Evolutionary conservation across 768 basidiomycete genomes (phyloP).

Genomic region (Boletus subcaerulescens): DNA sequence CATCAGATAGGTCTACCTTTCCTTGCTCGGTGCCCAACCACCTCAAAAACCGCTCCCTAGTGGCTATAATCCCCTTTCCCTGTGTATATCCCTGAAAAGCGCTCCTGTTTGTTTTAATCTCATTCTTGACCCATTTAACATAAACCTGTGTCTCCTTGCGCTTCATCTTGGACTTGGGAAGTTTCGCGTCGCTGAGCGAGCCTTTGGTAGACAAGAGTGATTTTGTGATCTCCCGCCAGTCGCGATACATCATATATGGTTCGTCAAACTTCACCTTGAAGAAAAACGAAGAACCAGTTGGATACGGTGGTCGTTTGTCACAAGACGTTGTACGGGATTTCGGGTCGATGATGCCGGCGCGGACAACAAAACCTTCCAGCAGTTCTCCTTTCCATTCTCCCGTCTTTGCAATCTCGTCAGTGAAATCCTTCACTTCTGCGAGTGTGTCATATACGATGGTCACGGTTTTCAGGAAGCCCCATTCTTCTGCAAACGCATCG

Average conservation of each 20-base stretch:
- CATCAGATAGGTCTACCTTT: conserved; percentile 31
- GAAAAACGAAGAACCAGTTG: conserved; percentile 84
- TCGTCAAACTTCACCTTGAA: conserved; percentile 99
- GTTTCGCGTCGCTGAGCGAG: conserved; percentile 30
- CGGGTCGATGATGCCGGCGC: conserved; percentile 57
- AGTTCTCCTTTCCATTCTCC: conserved; percentile 83
- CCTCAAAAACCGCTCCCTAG: conserved; percentile 71
- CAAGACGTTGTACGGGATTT: conserved; percentile 32
- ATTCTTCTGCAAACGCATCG: conserved; percentile 78
- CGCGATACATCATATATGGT: conserved; percentile 97
- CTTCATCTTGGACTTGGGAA: conserved; percentile 67
- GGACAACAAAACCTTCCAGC: conserved; percentile 93
- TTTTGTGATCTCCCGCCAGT: conserved; percentile 95
- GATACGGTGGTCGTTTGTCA: conserved; percentile 57
- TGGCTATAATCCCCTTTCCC: conserved; percentile 83
- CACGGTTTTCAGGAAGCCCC: conserved; percentile 85
- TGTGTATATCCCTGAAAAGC: conserved; percentile 63
- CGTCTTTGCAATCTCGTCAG: conserved; percentile 56
- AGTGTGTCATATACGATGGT: conserved; percentile 55
- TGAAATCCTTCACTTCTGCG: conserved; percentile 68
- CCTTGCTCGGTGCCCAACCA: conserved; percentile 60
- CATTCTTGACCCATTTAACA: conserved; percentile 75
- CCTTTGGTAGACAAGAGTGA: conserved; percentile 49
- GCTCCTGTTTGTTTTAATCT: conserved; percentile 59
- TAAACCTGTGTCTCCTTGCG: conserved; percentile 78